Base-by-base conservation (phyloP, 2,329 filamentous ascomycete species). In the Triangularia verruculosa region DNA sequence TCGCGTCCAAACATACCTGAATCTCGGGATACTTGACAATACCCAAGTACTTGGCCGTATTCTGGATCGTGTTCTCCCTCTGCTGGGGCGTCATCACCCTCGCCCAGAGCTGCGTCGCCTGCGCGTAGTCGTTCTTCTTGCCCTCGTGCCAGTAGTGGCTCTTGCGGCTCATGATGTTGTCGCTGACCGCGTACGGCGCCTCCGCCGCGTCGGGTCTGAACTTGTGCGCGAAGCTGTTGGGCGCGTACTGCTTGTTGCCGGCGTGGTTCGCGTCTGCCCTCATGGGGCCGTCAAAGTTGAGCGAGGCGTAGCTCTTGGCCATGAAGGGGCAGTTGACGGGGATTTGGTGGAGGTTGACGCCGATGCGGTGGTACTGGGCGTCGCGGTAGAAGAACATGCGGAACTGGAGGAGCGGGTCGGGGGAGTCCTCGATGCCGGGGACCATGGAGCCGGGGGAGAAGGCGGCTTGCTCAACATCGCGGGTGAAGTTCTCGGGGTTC, bases 91-190 rank as follows among this genome's bases (percentile, higher is more conserved):
- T 76, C 81, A 85, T 83, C 61, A 83, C 82, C 11, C 75, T 71
- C 20, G 66, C 70, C 75, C 82, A 85, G 11, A 85, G 77, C 64
- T 79, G 78, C 3, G 74, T 76, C 2, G 81, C 77, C 69, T 85
- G 82, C 24, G 79, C 78, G 69, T 85, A 84, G 57, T 85, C 82
- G 65, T 73, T 80, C 68, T 75, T 75, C 71, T 81, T 81, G 20
- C 80, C 82, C 69, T 85, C 82, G 67, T 84, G 82, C 75, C 78
- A 83, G 73, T 80, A 83, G 69, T 85, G 81, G 66, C 78, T 80
- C 74, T 84, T 83, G 57, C 82, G 78, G 64, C 77, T 78, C 51
- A 83, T 76, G 39, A 83, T 73, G 63, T 79, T 80, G 71, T 85
- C 81, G 25, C 75, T 75, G 12, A 84, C 79, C 25, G 75, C 72